Percentiles rank a stretch among this genome's conserved stretches.
Evolutionary conservation across 192 early-diverging fungal genomes (phyloP).

Genomic region (Allomyces arbusculus): DNA sequence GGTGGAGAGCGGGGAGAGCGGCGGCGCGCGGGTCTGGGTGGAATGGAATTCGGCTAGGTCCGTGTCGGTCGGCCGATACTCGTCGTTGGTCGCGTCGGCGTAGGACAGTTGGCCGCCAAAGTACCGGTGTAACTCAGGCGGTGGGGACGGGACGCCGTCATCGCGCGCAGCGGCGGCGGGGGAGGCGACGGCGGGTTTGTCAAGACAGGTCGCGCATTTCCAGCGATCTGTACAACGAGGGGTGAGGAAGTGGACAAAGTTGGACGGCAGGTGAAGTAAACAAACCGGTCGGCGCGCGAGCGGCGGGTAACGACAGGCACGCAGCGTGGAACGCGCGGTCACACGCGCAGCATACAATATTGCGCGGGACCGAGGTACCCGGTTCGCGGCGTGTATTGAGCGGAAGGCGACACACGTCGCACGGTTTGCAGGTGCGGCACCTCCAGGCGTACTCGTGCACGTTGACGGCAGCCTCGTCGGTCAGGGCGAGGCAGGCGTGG

Average conservation of each 20-base stretch:
- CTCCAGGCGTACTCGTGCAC: neutral
- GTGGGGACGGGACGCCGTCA: neutral
- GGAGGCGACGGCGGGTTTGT: neutral
- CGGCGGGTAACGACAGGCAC: neutral
- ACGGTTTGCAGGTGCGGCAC: neutral
- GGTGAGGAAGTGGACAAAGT: neutral
- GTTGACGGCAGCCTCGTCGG: constrained; percentile 3
- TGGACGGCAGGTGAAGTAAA: neutral
- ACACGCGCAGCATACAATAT: neutral
- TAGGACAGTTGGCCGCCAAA: neutral
- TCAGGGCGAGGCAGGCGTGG: neutral
- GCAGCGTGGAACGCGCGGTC: neutral
- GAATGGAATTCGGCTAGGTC: no score
- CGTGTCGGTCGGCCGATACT: neutral
- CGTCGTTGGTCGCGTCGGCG: neutral
- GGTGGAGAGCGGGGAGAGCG: no score
- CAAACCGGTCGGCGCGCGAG: neutral
- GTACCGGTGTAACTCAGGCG: neutral
- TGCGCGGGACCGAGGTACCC: neutral
- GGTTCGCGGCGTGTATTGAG: neutral
- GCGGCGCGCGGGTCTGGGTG: no score
- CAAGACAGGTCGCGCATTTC: neutral
- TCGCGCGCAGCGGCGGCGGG: no score
- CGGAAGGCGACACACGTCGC: neutral
- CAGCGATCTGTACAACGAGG: neutral